Percentiles rank a stretch among this genome's conserved stretches.
Conservation (phyloP, 805 yeast genomes). For the Zygoascus ofunaensis region DNA sequence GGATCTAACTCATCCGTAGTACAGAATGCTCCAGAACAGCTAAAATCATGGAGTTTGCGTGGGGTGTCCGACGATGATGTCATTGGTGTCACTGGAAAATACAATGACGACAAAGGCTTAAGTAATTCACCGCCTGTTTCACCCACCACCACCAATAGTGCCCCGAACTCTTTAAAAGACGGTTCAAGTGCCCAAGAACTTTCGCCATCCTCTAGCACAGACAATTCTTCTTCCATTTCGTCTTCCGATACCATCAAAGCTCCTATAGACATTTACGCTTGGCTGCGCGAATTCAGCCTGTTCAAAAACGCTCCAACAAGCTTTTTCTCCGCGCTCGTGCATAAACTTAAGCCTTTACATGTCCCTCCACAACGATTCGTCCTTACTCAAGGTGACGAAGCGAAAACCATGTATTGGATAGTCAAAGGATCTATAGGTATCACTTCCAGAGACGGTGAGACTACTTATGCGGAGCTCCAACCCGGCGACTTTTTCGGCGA, state of each 20-base stretch:
- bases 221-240: conserved; percentile 2
- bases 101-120: too few species aligned
- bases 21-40: too few species aligned
- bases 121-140: too few species aligned
- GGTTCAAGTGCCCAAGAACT: neutral
- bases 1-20: neutral
- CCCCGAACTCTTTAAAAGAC: too few species aligned
- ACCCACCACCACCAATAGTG: neutral
- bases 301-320: conserved; percentile 59
- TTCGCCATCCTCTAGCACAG: too few species aligned
- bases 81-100: too few species aligned
- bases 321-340: conserved; percentile 51
- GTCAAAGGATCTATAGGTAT: conserved; percentile 69
- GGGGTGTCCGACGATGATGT: too few species aligned
- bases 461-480: conserved; percentile 58
- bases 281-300: conserved; percentile 51
- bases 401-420: conserved; percentile 74
- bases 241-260: conserved; percentile 1
- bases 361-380: conserved; percentile 62
- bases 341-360: conserved; percentile 49
- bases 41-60: too few species aligned
- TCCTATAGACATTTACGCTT: conserved; percentile 48
- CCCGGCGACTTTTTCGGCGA: conserved; percentile 73
- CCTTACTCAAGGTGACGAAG: conserved; percentile 62
- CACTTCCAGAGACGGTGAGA: conserved; percentile 68